A percentile compares a stretch with the other conserved stretches of the same genome.
These are phyloP conservation scores for Dianthus caryophyllus DNA, from an alignment of 148 eudicot species.

Conservation along the genomic window DNA sequence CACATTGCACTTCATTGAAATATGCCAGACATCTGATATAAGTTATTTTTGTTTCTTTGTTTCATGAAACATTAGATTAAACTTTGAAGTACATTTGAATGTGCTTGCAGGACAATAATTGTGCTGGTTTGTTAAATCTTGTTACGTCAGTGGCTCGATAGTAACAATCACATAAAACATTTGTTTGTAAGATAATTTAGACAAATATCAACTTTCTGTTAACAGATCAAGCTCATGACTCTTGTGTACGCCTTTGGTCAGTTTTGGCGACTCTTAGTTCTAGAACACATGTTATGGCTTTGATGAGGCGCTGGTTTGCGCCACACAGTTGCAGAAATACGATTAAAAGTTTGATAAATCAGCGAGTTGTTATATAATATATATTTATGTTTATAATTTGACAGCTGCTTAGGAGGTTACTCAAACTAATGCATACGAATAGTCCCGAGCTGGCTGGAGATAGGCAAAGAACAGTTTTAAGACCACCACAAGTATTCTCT, in stretches of 20 bases:
- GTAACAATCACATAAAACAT: neutral
- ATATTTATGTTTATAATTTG: neutral
- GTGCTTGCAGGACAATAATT: neutral
- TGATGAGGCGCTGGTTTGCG: neutral
- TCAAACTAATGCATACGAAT: conserved; percentile 30
- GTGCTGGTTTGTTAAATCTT: neutral
- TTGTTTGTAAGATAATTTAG: neutral
- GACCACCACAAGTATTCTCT: conserved; percentile 44
- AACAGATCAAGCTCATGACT: too few relatives aligned
- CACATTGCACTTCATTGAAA: neutral
- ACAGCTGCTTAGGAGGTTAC: conserved; percentile 41
- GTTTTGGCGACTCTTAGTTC: neutral
- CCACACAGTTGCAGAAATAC: neutral
- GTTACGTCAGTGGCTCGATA: neutral
- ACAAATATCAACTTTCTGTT: too few relatives aligned
- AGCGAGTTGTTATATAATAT: neutral
- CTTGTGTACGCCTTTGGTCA: neutral
- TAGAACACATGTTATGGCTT: neutral
- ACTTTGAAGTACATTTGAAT: neutral
- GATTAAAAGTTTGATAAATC: neutral
- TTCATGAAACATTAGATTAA: neutral
- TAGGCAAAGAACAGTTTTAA: conserved; percentile 42
- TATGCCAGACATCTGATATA: neutral
- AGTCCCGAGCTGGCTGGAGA: conserved; percentile 44
- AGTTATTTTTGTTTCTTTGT: neutral